These are phyloP conservation scores for Ascochyta fabae DNA, from an alignment of 2,329 filamentous ascomycete genomes.

Conservation along the genomic window DNA sequence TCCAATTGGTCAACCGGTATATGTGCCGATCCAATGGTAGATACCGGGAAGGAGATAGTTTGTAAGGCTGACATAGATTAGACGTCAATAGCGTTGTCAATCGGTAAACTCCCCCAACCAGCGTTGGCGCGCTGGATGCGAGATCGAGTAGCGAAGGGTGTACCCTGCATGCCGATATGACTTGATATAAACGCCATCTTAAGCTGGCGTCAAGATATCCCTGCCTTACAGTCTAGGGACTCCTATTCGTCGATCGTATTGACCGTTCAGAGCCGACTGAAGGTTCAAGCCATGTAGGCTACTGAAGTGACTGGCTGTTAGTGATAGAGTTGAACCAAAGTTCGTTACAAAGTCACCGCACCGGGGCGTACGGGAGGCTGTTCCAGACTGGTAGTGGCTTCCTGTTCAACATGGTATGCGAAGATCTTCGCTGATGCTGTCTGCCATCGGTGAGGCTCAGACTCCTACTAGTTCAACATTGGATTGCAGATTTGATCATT, in stretches of 20 bases:
- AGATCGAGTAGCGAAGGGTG: background rate
- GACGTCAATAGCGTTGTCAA: too few species aligned
- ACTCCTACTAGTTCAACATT: background rate
- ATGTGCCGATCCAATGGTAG: too few species aligned
- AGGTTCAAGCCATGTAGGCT: slow-evolving; percentile 4
- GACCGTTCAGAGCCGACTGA: background rate
- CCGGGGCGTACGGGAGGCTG: background rate
- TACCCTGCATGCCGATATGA: background rate
- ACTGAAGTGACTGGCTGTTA: background rate
- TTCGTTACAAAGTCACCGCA: background rate
- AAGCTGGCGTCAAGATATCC: background rate
- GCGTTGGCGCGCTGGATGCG: background rate
- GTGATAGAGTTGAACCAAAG: background rate
- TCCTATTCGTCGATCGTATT: background rate
- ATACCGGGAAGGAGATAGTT: too few species aligned
- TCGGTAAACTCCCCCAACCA: background rate
- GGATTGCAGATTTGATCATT: background rate
- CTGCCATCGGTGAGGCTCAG: background rate
- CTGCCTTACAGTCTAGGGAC: background rate
- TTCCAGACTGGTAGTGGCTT: background rate
- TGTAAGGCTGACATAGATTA: too few species aligned
- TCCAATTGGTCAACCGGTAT: too few species aligned
- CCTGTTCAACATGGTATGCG: background rate
- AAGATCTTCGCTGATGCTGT: background rate
- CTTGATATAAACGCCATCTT: background rate